Conservation (phyloP, 1,284 basidiomycete genomes). For the Cryptococcus floricola region DNA sequence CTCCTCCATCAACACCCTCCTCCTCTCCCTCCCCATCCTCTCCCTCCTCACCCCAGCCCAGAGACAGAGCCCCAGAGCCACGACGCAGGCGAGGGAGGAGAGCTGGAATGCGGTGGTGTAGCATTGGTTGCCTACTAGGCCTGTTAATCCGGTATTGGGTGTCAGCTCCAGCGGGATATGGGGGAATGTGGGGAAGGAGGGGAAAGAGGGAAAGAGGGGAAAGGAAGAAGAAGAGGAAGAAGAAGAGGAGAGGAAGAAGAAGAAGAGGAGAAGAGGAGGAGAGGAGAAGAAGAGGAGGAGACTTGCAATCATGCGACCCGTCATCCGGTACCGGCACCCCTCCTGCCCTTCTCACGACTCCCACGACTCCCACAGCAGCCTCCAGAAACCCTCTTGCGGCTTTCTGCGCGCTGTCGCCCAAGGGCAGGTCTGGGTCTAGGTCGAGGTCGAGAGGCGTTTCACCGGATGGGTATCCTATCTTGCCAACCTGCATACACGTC, state of each 20-base stretch:
- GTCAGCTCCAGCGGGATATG: background rate
- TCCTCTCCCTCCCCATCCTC: slow-evolving; percentile 16
- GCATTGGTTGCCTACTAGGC: slow-evolving; percentile 41
- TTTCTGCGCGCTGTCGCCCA: background rate
- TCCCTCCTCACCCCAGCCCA: slow-evolving; percentile 39
- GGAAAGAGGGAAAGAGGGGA: no score
- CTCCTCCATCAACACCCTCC: slow-evolving; percentile 6
- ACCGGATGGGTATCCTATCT: background rate
- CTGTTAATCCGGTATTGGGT: no score
- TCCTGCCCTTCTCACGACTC: slow-evolving; percentile 10
- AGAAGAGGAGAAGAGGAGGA: background rate
- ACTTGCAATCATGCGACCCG: slow-evolving; percentile 20
- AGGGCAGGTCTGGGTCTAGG: no score
- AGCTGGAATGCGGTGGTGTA: slow-evolving; percentile 45
- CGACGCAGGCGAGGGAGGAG: slow-evolving; percentile 29
- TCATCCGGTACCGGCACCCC: slow-evolving; percentile 13
- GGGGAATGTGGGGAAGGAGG: no score
- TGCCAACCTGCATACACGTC: background rate
- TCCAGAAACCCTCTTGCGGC: background rate
- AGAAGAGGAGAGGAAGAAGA: no score
- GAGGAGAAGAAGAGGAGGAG: background rate
- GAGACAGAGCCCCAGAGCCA: slow-evolving; percentile 39
- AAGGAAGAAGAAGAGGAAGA: no score
- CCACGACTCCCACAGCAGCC: background rate
- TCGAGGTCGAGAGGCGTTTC: no score